Evolutionary conservation across 1,284 basidiomycete species (phyloP).

Genomic region (Phylloboletellus chloephorus): DNA sequence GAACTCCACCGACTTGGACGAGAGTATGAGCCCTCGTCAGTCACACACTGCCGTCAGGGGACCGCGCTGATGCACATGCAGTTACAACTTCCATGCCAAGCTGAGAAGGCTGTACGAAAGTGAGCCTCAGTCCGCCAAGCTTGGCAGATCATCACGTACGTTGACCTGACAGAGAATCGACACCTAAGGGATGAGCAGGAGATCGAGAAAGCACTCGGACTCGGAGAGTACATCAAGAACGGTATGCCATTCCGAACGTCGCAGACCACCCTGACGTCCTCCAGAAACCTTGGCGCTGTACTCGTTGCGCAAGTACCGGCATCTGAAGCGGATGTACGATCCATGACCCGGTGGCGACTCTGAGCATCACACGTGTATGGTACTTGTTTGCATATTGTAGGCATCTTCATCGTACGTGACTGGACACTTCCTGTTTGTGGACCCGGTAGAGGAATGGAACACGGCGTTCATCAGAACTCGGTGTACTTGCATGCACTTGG

Average conservation of each 20-base stretch:
- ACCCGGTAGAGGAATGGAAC: no score
- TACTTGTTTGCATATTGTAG: no score
- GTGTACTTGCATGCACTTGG: no score
- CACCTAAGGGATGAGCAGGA: slow-evolving; percentile 63
- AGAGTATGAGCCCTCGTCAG: slow-evolving; percentile 73
- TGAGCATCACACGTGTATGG: no score
- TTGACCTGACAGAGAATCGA: slow-evolving; percentile 56
- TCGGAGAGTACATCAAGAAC: slow-evolving; percentile 86
- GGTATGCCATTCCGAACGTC: slow-evolving; percentile 44
- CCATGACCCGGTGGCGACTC: slow-evolving; percentile 5
- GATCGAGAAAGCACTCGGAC: slow-evolving; percentile 72
- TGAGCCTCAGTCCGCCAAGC: slow-evolving; percentile 25
- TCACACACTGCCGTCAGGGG: slow-evolving; percentile 19
- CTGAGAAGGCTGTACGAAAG: slow-evolving; percentile 69
- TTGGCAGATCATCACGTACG: background rate
- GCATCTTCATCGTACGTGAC: background rate
- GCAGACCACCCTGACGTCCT: slow-evolving; percentile 3
- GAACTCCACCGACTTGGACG: slow-evolving; percentile 71
- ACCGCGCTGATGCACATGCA: slow-evolving; percentile 28
- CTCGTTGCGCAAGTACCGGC: slow-evolving; percentile 80
- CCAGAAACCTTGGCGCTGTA: slow-evolving; percentile 84
- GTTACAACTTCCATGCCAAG: slow-evolving; percentile 71
- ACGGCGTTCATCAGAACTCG: no score
- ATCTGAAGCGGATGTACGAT: slow-evolving; percentile 69
- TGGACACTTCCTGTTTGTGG: no score